Evolutionary conservation across 192 early-diverging fungal species (phyloP).

Genomic region (Spinellus fusiger): DNA sequence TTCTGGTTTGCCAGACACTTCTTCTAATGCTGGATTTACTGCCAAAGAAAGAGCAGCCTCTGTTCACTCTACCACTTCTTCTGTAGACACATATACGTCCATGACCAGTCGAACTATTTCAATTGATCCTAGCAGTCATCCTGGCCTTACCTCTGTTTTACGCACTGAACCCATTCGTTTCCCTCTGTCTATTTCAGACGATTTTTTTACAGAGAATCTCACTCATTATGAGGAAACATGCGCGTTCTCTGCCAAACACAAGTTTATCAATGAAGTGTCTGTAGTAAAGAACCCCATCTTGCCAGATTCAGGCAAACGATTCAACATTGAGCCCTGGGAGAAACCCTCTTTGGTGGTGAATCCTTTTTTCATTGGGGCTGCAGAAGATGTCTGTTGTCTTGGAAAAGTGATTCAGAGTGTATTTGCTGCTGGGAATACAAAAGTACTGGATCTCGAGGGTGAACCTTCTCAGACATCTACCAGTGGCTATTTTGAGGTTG

Average conservation of each 20-base stretch:
- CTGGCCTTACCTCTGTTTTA: slow-evolving; percentile 20
- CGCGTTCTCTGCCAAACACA: slow-evolving; percentile 44
- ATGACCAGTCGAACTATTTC: not conserved
- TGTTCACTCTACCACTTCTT: slow-evolving; percentile 26
- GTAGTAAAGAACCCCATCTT: slow-evolving; percentile 3
- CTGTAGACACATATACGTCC: slow-evolving; percentile 10
- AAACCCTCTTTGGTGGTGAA: not conserved
- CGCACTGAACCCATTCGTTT: slow-evolving; percentile 47
- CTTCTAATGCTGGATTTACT: not conserved
- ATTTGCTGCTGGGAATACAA: slow-evolving; percentile 33
- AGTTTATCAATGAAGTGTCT: slow-evolving; percentile 25
- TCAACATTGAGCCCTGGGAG: slow-evolving; percentile 20
- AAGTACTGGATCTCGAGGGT: slow-evolving; percentile 18
- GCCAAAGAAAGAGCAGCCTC: slow-evolving; percentile 22
- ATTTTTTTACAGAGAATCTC: slow-evolving; percentile 44
- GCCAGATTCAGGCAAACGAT: not conserved
- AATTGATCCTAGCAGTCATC: slow-evolving; percentile 26
- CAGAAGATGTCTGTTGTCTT: slow-evolving; percentile 47
- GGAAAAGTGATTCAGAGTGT: slow-evolving; percentile 42
- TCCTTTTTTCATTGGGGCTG: slow-evolving; percentile 38
- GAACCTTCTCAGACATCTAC: not conserved
- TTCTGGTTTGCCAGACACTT: not conserved
- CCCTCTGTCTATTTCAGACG: slow-evolving; percentile 30
- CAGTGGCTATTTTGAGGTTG: slow-evolving; percentile 28
- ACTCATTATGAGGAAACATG: slow-evolving; percentile 44